Evolutionary conservation across 495 filamentous ascomycete species (phyloP).

Genomic region (Pseudevernia furfuracea): DNA sequence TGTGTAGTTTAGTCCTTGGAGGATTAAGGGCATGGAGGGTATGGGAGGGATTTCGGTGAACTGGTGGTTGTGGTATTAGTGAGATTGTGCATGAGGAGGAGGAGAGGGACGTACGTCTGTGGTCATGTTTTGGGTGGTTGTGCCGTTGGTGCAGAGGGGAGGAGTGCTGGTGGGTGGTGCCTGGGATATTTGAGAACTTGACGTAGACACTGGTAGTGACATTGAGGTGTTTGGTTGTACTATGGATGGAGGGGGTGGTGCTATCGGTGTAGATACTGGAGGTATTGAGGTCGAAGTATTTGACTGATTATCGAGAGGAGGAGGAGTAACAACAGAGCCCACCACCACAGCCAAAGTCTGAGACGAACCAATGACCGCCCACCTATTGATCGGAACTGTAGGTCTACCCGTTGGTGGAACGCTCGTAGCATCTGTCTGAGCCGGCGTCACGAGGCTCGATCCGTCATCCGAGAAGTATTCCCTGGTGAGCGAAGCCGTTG

Average conservation of each 20-base stretch:
- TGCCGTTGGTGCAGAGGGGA: constrained; percentile 8
- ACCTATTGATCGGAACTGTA: background rate
- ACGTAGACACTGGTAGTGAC: background rate
- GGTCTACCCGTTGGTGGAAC: background rate
- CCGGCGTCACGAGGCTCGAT: background rate
- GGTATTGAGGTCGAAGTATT: background rate
- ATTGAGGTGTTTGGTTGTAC: background rate
- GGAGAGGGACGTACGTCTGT: constrained; percentile 5
- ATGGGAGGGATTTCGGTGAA: constrained; percentile 4
- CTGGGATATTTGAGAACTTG: background rate
- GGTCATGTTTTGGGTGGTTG: constrained; percentile 7
- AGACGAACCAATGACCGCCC: background rate
- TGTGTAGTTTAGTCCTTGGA: constrained; percentile 20
- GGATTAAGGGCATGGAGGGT: constrained; percentile 7
- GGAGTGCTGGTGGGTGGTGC: background rate
- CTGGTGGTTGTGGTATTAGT: background rate
- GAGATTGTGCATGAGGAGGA: background rate
- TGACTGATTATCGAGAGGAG: background rate
- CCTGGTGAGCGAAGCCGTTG: background rate
- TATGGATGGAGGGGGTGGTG: background rate
- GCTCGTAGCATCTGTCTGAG: background rate
- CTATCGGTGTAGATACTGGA: background rate
- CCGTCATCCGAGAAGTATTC: background rate
- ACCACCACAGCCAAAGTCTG: background rate
- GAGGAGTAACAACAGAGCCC: background rate